Base-by-base conservation (phyloP, 2,329 filamentous ascomycete species). In the Colletotrichum costaricense region DNA sequence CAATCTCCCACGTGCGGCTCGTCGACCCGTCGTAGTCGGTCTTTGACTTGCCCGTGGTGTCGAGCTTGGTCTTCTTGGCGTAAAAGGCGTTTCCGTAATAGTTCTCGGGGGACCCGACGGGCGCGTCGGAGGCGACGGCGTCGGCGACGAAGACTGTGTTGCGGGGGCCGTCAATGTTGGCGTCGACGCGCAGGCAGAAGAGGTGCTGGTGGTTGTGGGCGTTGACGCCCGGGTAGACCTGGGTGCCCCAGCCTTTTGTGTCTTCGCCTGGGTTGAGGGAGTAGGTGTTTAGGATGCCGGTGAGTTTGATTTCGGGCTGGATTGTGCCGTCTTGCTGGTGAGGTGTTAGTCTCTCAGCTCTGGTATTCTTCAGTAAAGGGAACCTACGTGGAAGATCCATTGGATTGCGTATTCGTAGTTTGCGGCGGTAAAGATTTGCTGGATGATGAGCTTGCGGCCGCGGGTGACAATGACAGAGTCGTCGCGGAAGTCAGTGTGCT, bases 191-290 rank as follows among this genome's bases (percentile, higher is more conserved):
- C 56, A 98, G 86, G 80, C 95, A 98, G 89, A 98, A 98, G 38
- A 98, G 88, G 82, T 98, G 95, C 83, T 98, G 95, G 82, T 98
- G 95, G 85, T 98, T 98, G 85, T 98, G 95, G 0, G 95, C 95
- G 79, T 98, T 97, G 79, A 98, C 95, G 54, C 94, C 87, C 0
- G 94, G 94, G 79, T 96, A 97, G 9, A 98, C 95, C 82, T 97
- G 93, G 0, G 95, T 97, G 69, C 95, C 95, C 94, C 94, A 98
- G 73, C 94, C 94, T 35, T 93, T 87, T 9, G 93, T 93, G 75
- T 97, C 94, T 83, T 98, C 95, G 59, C 91, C 93, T 0, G 92
- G 90, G 77, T 92, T 90, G 88, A 98, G 93, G 30, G 92, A 86
- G 78, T 97, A 98, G 0, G 95, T 98, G 87, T 98, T 98, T 67